phyloP scores from a whole-genome alignment of 768 basidiomycete genomes.

The Glaciozyma martinii region DNA sequence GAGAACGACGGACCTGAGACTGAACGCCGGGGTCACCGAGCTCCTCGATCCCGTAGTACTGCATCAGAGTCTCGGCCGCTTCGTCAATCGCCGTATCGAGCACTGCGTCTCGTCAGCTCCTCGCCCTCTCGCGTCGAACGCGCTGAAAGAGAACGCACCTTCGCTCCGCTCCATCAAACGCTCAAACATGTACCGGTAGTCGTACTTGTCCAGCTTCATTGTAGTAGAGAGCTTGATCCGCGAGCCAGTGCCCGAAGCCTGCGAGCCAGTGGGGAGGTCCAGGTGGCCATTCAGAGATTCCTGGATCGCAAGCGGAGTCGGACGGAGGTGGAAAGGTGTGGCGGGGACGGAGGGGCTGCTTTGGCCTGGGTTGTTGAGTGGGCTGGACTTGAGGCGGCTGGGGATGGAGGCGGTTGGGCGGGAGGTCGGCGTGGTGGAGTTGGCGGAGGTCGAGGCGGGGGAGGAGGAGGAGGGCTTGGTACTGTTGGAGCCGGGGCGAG shows the following conservation, averaged over 20 bases:
- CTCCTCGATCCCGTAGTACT: conserved; percentile 56
- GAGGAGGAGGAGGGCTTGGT: too few species aligned
- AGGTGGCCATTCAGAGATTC: conserved; percentile 43
- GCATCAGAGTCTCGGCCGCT: conserved; percentile 61
- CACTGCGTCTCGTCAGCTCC: conserved; percentile 43
- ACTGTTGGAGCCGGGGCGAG: too few species aligned
- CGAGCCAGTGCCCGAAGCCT: conserved; percentile 18
- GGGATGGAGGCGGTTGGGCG: background rate
- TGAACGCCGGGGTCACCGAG: conserved; percentile 60
- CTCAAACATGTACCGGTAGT: conserved; percentile 89
- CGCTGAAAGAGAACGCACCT: conserved; percentile 47
- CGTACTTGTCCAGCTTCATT: conserved; percentile 40
- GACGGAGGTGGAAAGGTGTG: conserved; percentile 17
- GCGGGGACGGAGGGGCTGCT: conserved; percentile 3
- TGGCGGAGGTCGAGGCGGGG: background rate
- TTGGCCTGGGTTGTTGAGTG: background rate
- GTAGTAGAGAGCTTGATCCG: conserved; percentile 36
- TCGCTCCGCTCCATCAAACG: conserved; percentile 74
- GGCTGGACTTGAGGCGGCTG: background rate
- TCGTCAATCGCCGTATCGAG: conserved; percentile 85
- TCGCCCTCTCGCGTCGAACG: too few species aligned
- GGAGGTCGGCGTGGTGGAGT: background rate
- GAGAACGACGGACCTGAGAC: conserved; percentile 18
- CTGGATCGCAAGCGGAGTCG: conserved; percentile 12
- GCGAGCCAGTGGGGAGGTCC: conserved; percentile 20